phyloP scores from a whole-genome alignment of 768 basidiomycete genomes.

The Termitomyces sp. region DNA sequence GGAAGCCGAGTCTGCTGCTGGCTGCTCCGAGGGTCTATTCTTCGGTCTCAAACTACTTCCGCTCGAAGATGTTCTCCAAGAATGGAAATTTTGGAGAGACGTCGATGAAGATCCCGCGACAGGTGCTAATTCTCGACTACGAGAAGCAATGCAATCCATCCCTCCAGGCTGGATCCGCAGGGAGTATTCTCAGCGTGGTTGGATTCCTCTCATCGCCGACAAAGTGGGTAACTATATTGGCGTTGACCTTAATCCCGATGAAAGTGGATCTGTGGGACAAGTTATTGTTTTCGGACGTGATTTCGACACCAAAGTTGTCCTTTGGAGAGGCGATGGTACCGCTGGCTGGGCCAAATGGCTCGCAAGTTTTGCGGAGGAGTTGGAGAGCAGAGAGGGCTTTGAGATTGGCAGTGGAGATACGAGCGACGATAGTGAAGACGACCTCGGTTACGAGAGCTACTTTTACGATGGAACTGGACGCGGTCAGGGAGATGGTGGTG shows the following conservation, averaged over 20 bases:
- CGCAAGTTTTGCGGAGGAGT: constrained; percentile 84
- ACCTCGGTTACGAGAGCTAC: constrained; percentile 83
- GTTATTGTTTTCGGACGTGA: constrained; percentile 99
- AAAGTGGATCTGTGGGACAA: constrained; percentile 77
- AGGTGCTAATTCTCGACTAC: constrained; percentile 73
- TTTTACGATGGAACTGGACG: constrained; percentile 79
- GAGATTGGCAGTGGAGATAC: constrained; percentile 67
- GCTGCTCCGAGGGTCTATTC: constrained; percentile 88
- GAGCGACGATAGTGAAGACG: constrained; percentile 79
- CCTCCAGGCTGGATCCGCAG: constrained; percentile 87
- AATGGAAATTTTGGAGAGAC: constrained; percentile 96
- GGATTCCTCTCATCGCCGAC: constrained; percentile 95
- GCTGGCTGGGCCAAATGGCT: constrained; percentile 97
- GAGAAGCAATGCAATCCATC: constrained; percentile 81
- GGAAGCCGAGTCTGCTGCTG: constrained; percentile 85
- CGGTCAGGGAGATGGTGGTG: constrained; percentile 77
- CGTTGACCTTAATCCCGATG: constrained; percentile 87
- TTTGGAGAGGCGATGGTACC: constrained; percentile 88
- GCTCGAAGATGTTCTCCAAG: constrained; percentile 89
- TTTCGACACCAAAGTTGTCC: constrained; percentile 95
- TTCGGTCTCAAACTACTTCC: constrained; percentile 94
- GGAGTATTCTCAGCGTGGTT: constrained; percentile 91
- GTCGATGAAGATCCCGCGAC: constrained; percentile 88
- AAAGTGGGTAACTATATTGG: constrained; percentile 96
- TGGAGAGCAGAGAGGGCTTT: constrained; percentile 88